phyloP scores from a whole-genome alignment of 2,329 filamentous ascomycete genomes.

The Calonectria leucothoes region DNA sequence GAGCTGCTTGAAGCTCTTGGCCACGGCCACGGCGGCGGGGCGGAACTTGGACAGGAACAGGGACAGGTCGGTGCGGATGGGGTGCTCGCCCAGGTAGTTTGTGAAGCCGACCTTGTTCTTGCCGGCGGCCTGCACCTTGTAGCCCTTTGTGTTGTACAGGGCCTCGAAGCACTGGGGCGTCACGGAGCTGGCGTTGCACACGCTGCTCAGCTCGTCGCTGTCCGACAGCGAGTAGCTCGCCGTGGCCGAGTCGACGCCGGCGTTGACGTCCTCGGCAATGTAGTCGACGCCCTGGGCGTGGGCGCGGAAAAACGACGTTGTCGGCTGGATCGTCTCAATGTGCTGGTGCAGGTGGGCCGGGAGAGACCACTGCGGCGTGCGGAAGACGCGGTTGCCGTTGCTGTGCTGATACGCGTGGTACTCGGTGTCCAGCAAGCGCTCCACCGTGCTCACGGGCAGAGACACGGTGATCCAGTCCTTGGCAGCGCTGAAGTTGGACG shows the following conservation, averaged over 20 bases:
- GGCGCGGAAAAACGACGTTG: neutral
- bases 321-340: constrained; percentile 1
- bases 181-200: neutral
- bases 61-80: neutral
- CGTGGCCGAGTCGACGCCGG: neutral
- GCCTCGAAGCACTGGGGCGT: neutral
- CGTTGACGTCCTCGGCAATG: neutral
- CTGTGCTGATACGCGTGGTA: neutral
- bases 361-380: neutral
- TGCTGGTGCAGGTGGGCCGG: neutral
- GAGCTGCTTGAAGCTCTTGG: neutral
- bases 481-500: neutral
- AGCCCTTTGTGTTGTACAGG: neutral
- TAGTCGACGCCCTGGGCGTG: neutral
- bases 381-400: neutral
- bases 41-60: neutral
- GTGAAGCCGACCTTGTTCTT: neutral
- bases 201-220: neutral
- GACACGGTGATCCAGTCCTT: neutral
- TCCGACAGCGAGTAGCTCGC: neutral
- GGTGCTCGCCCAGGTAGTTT: neutral
- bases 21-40: neutral
- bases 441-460: neutral
- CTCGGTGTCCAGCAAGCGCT: neutral
- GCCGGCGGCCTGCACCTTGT: neutral